Conservation (phyloP, 805 yeast genomes). For the Nakazawaea populi region DNA sequence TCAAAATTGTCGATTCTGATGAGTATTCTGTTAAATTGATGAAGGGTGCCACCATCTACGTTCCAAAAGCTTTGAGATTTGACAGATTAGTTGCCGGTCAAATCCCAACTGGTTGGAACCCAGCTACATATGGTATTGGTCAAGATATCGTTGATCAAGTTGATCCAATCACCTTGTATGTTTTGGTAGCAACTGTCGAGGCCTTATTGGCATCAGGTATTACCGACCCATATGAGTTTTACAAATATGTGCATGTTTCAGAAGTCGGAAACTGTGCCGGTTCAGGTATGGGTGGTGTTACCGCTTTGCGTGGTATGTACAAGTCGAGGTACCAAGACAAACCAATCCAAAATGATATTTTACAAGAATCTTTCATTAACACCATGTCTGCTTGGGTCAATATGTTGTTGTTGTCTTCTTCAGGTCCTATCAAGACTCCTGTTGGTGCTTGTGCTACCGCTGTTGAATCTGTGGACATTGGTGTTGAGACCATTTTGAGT, state of each 20-base stretch:
- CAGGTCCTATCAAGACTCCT: constrained; percentile 99
- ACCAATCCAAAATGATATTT: constrained; percentile 95
- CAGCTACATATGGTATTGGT: constrained; percentile 88
- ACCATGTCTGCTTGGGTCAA: constrained; percentile 99
- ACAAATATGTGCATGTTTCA: constrained; percentile 95
- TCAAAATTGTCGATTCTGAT: constrained; percentile 83
- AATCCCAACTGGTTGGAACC: constrained; percentile 98
- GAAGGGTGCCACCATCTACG: constrained; percentile 85
- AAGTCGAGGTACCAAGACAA: constrained; percentile 87
- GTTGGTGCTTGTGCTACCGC: constrained; percentile 99
- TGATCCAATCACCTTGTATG: constrained; percentile 91
- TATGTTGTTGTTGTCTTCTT: constrained; percentile 92
- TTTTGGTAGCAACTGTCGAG: constrained; percentile 90
- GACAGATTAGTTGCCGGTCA: constrained; percentile 86
- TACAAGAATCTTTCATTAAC: constrained; percentile 97
- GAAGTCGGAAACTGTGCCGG: constrained; percentile 99
- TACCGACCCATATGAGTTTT: constrained; percentile 97
- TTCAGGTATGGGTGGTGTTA: constrained; percentile 99
- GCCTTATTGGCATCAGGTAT: constrained; percentile 92
- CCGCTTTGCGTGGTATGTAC: constrained; percentile 97
- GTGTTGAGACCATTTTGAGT: constrained; percentile 86
- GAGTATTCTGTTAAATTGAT: constrained; percentile 86
- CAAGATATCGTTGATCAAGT: constrained; percentile 93
- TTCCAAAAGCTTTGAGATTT: constrained; percentile 80
- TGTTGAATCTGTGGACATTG: constrained; percentile 93